Base-by-base conservation (phyloP, 768 basidiomycete genomes). In the Suillus luteus region DNA sequence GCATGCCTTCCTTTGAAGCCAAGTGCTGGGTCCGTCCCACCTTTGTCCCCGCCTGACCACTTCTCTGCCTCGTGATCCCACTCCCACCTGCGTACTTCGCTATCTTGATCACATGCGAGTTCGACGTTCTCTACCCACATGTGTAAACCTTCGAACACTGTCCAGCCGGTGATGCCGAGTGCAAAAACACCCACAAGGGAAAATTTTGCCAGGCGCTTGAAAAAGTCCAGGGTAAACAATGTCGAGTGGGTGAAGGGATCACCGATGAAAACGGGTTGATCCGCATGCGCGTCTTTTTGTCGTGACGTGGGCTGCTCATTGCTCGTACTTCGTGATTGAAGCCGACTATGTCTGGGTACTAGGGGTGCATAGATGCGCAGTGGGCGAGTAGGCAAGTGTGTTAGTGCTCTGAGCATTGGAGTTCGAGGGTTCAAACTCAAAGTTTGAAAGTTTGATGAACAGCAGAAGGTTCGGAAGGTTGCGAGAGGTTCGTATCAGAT, bases 11-110 rank as follows among this genome's bases (percentile, higher is more conserved):
- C 89, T 68, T 77, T 79, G 70, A 84, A 81, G 2, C 89, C 87
- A 10, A 92, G 76, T n/a, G 77, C 83, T 5, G 87, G 81, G 72
- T 92, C 89, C n/a, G 91, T 92, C 55, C 91, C 91, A 6, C 87
- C 88, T 38, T 33, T 77, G 64, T 67, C 77, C 55, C 85, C 80
- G 27, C 82, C 86, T 9, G 86, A 79, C 90, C 90, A 92, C 59
- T 78, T 78, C 60, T 87, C 87, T 19, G 78, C 78, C 52, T 88
- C 85, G 3, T 80, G 70, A 70, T 88, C 82, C 91, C 90, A 92
- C 69, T 88, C 85, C 86, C 87, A 92, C 64, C 77, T 79, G 55
- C 76, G 77, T 17, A 77, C 77, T 52, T 88, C 86, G 44, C 80
- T 74, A 66, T 91, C 87, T 48, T 67, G 66, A 58, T 87, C 82